These are phyloP conservation scores for Iris pallida DNA, from an alignment of 116 monocot species.

Conservation along the genomic window DNA sequence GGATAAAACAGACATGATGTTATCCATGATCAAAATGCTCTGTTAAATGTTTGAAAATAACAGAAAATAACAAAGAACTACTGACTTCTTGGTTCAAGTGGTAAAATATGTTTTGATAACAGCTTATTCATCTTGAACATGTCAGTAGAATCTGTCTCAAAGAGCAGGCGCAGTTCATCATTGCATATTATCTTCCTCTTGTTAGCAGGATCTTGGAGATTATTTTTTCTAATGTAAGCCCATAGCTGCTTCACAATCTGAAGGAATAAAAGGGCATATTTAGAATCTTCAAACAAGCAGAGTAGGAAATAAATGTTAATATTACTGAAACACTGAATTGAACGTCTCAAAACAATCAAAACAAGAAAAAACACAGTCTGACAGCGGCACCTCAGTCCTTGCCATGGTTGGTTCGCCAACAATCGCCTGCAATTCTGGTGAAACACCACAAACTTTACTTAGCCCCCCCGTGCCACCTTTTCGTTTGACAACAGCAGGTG, in stretches of 20 bases:
- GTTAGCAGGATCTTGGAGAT: conserved; percentile 91
- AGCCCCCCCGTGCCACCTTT: conserved; percentile 88
- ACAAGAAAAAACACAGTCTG: background rate
- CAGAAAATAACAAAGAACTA: background rate
- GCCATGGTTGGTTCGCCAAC: conserved; percentile 93
- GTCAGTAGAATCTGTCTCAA: conserved; percentile 94
- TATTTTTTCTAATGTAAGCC: conserved; percentile 87
- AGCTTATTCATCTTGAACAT: conserved; percentile 99
- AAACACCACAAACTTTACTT: conserved; percentile 84
- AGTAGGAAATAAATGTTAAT: conserved; percentile 2
- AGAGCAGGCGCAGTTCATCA: conserved; percentile 76
- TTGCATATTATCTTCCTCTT: conserved; percentile 94
- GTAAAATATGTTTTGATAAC: conserved; percentile 73
- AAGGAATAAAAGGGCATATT: background rate
- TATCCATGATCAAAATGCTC: background rate
- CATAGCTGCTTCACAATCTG: conserved; percentile 96
- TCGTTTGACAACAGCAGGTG: conserved; percentile 47
- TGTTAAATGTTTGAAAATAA: background rate
- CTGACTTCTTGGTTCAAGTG: conserved; percentile 66
- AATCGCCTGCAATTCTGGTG: conserved; percentile 77
- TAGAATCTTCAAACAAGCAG: background rate
- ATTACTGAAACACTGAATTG: background rate
- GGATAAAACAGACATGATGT: conserved; percentile 11
- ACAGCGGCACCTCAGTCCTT: conserved; percentile 62
- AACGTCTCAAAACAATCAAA: background rate